phyloP scores from a whole-genome alignment of 345 rosid species.

The Limnanthes douglasii region DNA sequence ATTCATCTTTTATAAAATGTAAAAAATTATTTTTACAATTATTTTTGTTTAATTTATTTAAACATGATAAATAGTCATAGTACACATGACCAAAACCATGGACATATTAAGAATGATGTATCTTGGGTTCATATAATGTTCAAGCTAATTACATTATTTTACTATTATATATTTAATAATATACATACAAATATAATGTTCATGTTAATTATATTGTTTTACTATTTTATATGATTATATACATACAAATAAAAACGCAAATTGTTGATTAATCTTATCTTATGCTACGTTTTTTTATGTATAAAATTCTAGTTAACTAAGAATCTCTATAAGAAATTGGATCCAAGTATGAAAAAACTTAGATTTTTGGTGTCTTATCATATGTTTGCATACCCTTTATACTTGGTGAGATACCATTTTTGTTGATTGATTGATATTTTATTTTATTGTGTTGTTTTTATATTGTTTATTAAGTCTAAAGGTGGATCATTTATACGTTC shows the following conservation, averaged over 20 bases:
- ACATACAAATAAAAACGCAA: too few relatives aligned
- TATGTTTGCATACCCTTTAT: slow-evolving; percentile 50
- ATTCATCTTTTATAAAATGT: too few relatives aligned
- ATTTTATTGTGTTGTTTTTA: background rate
- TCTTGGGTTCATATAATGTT: slow-evolving; percentile 66
- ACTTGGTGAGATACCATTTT: slow-evolving; percentile 34
- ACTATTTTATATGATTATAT: too few relatives aligned
- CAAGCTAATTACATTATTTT: background rate
- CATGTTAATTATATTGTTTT: too few relatives aligned
- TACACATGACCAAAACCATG: slow-evolving; percentile 84
- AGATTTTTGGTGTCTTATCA: slow-evolving; percentile 55
- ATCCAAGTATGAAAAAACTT: slow-evolving; percentile 18
- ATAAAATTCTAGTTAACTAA: slow-evolving; percentile 35
- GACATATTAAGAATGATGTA: slow-evolving; percentile 72
- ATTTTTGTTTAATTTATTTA: too few relatives aligned
- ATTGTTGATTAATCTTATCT: background rate
- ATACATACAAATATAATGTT: too few relatives aligned
- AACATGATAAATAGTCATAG: slow-evolving; percentile 80
- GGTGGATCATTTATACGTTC: background rate
- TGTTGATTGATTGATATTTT: slow-evolving; percentile 4
- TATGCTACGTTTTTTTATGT: slow-evolving; percentile 1
- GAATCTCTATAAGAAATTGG: slow-evolving; percentile 28
- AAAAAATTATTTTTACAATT: too few relatives aligned
- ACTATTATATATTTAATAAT: too few relatives aligned
- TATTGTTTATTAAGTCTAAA: background rate